phyloP scores from a whole-genome alignment of 2,329 filamentous ascomycete genomes.

The Epichloe bromicola region DNA sequence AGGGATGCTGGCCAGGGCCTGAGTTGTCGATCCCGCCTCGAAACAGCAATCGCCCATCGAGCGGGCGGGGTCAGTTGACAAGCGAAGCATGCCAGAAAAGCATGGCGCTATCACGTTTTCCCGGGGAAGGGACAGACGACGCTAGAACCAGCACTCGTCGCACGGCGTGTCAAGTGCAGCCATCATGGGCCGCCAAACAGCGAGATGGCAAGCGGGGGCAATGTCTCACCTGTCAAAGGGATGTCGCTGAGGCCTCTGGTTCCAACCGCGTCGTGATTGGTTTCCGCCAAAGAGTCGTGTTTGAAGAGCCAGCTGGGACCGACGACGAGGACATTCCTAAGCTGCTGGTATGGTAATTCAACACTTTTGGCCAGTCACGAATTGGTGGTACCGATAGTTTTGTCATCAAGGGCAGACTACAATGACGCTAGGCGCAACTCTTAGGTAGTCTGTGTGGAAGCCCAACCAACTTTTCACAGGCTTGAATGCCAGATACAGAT shows the following conservation, averaged over 20 bases:
- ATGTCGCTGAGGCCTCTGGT: not conserved
- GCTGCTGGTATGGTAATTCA: not conserved
- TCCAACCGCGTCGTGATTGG: no score
- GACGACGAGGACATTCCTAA: not conserved
- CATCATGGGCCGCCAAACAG: not conserved
- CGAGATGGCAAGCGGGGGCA: not conserved
- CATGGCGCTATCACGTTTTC: not conserved
- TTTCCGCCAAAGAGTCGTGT: no score
- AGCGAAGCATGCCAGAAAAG: not conserved
- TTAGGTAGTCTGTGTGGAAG: not conserved
- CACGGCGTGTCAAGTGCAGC: no score
- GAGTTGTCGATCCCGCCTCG: not conserved
- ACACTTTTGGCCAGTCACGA: not conserved
- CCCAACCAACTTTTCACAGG: not conserved
- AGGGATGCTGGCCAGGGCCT: not conserved
- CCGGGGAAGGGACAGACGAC: not conserved
- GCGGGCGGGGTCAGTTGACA: not conserved
- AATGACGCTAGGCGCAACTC: not conserved
- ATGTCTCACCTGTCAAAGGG: not conserved
- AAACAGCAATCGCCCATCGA: not conserved
- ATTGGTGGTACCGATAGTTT: not conserved
- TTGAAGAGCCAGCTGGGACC: not conserved
- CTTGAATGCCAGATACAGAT: not conserved
- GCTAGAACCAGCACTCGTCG: not conserved
- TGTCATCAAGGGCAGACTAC: not conserved